Evolutionary conservation across 768 basidiomycete species (phyloP).

Genomic region (Boletus eberwhitei): DNA sequence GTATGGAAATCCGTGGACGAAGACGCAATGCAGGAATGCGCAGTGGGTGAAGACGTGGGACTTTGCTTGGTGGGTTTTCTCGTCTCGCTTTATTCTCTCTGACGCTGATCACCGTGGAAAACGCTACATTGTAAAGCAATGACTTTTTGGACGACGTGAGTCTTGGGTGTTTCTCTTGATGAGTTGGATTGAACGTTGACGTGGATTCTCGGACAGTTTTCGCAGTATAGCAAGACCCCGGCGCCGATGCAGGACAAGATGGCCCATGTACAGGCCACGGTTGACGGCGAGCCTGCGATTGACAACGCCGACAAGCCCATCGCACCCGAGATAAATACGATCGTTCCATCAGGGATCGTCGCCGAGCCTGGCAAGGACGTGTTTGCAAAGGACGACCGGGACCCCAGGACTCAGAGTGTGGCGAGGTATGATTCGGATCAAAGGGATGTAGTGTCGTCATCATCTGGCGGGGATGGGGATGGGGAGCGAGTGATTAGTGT

Average conservation of each 20-base stretch:
- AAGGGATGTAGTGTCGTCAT: background rate
- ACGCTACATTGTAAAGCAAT: conserved; percentile 37
- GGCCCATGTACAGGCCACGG: conserved; percentile 38
- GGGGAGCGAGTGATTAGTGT: conserved; percentile 38
- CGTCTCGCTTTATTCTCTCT: background rate
- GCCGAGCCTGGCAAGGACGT: conserved; percentile 75
- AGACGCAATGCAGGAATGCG: conserved; percentile 64
- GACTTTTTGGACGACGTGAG: conserved; percentile 70
- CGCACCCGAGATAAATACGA: conserved; percentile 31
- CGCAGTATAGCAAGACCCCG: conserved; percentile 44
- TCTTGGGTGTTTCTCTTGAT: background rate
- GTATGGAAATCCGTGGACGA: conserved; percentile 90
- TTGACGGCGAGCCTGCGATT: conserved; percentile 53
- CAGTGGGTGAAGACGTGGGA: conserved; percentile 96
- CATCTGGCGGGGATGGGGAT: conserved; percentile 2
- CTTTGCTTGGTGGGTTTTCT: conserved; percentile 69
- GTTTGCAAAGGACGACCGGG: conserved; percentile 53
- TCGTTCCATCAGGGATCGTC: conserved; percentile 45
- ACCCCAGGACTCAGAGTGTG: conserved; percentile 44
- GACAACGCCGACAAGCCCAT: conserved; percentile 32
- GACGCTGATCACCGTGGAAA: background rate
- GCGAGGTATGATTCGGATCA: conserved; percentile 8
- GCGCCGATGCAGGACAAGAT: conserved; percentile 40
- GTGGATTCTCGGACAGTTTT: conserved; percentile 41
- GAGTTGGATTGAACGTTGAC: background rate